A percentile compares a stretch with the other conserved stretches of the same genome.
Evolutionary conservation across 352 stramenopile species (phyloP).

Genomic region (Phytopythium helicoides): DNA sequence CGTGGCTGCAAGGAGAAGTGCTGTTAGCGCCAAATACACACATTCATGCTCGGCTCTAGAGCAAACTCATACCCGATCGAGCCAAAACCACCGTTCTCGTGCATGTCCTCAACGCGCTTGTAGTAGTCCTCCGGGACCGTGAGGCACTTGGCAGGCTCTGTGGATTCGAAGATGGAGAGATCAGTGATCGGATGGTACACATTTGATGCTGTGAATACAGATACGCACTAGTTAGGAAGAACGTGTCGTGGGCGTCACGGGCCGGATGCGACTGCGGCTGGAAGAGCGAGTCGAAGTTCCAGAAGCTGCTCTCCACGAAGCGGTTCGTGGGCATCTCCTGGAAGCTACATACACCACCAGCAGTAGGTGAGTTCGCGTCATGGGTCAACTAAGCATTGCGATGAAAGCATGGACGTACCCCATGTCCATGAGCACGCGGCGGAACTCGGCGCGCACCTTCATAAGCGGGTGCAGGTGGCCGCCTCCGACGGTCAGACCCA

Average conservation of each 20-base stretch:
- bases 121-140: conserved; percentile 99
- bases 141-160: conserved; percentile 68
- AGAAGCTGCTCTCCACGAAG: conserved; percentile 99
- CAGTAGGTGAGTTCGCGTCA: too few species aligned
- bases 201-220: not conserved
- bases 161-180: conserved; percentile 5
- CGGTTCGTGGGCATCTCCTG: conserved; percentile 99
- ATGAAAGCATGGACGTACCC: conserved; percentile 55
- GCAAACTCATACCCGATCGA: conserved; percentile 94
- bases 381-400: too few species aligned
- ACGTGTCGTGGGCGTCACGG: conserved; percentile 99
- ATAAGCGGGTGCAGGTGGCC: conserved; percentile 98
- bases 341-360: conserved; percentile 66
- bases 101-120: conserved; percentile 97
- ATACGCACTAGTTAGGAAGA: conserved; percentile 96
- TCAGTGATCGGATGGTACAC: not conserved
- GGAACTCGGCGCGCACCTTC: conserved; percentile 97
- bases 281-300: conserved; percentile 99
- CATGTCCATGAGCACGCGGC: conserved; percentile 99
- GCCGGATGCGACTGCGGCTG: conserved; percentile 99
- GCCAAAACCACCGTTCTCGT: conserved; percentile 95
- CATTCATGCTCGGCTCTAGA: too few species aligned
- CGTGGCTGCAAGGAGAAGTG: conserved; percentile 40
- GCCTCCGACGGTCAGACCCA: conserved; percentile 93
- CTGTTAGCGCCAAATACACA: too few species aligned